Conservation (phyloP, 2,329 filamentous ascomycete genomes). For the Cylindrodendrum hubeiense region DNA sequence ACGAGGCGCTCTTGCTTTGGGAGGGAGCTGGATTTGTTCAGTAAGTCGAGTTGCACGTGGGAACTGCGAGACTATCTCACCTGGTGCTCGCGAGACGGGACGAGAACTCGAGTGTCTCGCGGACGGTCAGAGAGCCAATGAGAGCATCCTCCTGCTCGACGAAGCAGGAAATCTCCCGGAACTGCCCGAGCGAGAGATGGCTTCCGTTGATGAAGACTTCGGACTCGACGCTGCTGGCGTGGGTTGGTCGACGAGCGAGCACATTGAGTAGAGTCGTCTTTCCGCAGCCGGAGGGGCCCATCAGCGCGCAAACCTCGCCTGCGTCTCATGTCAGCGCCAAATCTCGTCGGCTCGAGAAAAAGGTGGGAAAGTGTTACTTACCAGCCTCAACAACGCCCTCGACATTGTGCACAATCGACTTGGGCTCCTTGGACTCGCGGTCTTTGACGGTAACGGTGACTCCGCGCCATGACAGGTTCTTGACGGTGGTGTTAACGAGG, state of each 20-base stretch:
- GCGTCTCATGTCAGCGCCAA: neutral
- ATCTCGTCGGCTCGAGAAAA: neutral
- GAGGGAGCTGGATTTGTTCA: conserved; percentile 46
- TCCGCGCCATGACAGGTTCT: conserved; percentile 74
- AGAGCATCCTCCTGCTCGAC: conserved; percentile 92
- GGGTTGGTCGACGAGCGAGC: conserved; percentile 69
- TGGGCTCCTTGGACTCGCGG: conserved; percentile 71
- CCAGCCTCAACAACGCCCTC: conserved; percentile 75
- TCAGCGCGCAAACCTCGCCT: conserved; percentile 82
- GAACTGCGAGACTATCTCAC: conserved; percentile 48
- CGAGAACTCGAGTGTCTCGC: conserved; percentile 83
- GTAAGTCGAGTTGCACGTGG: neutral
- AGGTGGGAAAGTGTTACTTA: conserved; percentile 48
- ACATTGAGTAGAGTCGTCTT: conserved; percentile 90
- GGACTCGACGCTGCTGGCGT: conserved; percentile 53
- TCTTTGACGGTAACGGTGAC: conserved; percentile 81
- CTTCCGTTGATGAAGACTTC: conserved; percentile 73
- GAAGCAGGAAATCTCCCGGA: conserved; percentile 78
- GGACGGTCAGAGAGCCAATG: conserved; percentile 83
- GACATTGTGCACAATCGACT: conserved; percentile 72
- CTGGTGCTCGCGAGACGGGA: conserved; percentile 73
- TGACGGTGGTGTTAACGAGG: conserved; percentile 73
- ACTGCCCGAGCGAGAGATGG: conserved; percentile 62
- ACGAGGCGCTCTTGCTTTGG: conserved; percentile 67
- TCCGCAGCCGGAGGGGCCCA: conserved; percentile 81